Conservation (phyloP, 192 early-diverging fungal species). For the Coemansia sp. region DNA sequence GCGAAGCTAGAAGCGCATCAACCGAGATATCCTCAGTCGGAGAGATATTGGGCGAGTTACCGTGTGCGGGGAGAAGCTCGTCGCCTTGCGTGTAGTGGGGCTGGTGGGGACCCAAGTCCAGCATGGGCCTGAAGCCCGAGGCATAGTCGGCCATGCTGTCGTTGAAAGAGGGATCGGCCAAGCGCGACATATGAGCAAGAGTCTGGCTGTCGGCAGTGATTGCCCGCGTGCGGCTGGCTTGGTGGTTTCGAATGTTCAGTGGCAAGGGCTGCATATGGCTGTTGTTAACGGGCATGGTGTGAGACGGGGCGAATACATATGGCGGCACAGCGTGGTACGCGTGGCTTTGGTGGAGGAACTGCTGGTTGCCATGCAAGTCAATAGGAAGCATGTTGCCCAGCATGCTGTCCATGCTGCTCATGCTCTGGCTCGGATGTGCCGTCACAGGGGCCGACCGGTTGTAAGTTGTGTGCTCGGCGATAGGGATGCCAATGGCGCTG, state of each 20-base stretch:
- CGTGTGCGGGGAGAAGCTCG: conserved; percentile 1
- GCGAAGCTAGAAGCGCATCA: conserved; percentile 38
- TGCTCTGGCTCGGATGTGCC: background rate
- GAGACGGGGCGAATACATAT: background rate
- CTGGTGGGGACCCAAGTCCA: conserved; percentile 5
- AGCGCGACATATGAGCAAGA: conserved; percentile 13
- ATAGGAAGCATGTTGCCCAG: conserved; percentile 28
- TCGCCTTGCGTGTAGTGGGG: background rate
- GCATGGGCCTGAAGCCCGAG: background rate
- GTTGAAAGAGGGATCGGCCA: conserved; percentile 1
- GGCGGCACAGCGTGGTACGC: conserved; percentile 15
- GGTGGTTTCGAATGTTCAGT: background rate
- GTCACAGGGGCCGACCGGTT: background rate
- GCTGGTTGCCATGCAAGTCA: conserved; percentile 18
- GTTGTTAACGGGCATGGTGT: conserved; percentile 5
- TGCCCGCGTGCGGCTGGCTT: conserved; percentile 25
- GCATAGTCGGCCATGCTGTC: conserved; percentile 4
- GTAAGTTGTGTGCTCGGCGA: conserved; percentile 10
- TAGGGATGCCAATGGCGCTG: conserved; percentile 47
- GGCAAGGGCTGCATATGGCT: conserved; percentile 5
- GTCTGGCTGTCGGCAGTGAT: conserved; percentile 35
- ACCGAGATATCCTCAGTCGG: conserved; percentile 26
- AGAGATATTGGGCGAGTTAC: background rate
- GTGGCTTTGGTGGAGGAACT: conserved; percentile 16
- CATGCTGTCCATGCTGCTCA: conserved; percentile 14